These are phyloP conservation scores for Mycena polygramma DNA, from an alignment of 768 basidiomycete genomes.

Conservation along the genomic window DNA sequence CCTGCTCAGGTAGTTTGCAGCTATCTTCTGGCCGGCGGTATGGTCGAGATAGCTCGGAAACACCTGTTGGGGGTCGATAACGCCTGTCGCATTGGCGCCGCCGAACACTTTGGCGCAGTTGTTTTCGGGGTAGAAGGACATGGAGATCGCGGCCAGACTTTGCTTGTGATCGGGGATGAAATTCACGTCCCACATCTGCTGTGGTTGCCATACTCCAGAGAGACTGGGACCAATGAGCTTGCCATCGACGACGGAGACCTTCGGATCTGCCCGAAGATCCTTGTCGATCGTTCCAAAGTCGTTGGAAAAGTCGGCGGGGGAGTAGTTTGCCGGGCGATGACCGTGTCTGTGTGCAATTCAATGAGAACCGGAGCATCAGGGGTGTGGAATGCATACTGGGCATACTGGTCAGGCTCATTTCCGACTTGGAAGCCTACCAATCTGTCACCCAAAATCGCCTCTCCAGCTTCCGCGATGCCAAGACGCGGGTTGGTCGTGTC, in stretches of 20 bases:
- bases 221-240: conserved; percentile 72
- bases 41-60: conserved; percentile 78
- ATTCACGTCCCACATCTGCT: conserved; percentile 67
- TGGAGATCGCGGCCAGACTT: conserved; percentile 26
- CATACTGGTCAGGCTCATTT: conserved; percentile 76
- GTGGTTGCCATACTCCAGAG: conserved; percentile 65
- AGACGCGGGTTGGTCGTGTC: conserved; percentile 68
- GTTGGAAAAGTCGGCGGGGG: conserved; percentile 59
- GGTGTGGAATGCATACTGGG: conserved; percentile 42
- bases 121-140: conserved; percentile 62
- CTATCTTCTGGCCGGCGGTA: conserved; percentile 61
- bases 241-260: conserved; percentile 48
- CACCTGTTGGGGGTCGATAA: conserved; percentile 58
- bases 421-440: conserved; percentile 80
- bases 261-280: conserved; percentile 57
- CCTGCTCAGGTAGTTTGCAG: conserved; percentile 59
- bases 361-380: background rate
- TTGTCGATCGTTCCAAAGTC: conserved; percentile 67
- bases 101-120: conserved; percentile 69
- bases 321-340: conserved; percentile 56
- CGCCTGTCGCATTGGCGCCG: conserved; percentile 46
- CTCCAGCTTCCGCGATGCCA: conserved; percentile 69
- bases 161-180: conserved; percentile 51
- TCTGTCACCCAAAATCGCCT: conserved; percentile 75
- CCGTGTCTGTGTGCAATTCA: conserved; percentile 4